phyloP scores from a whole-genome alignment of 345 rosid genomes.

The Ailanthus altissimus region DNA sequence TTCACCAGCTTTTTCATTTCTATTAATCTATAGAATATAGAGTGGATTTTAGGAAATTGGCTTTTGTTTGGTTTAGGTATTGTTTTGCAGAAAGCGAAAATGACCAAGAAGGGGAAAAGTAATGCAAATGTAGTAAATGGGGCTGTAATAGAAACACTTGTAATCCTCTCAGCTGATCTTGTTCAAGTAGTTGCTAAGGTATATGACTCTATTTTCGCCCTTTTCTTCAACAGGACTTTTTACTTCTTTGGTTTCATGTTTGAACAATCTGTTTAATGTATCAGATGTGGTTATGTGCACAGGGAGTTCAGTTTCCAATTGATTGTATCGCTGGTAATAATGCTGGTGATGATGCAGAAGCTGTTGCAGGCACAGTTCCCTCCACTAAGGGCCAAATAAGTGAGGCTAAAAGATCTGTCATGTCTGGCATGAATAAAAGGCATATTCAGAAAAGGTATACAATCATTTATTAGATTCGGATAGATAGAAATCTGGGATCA shows the following conservation, averaged over 20 bases:
- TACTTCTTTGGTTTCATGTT: slow-evolving; percentile 11
- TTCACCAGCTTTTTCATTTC: not conserved
- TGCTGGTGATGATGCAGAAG: slow-evolving; percentile 45
- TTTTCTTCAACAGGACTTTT: slow-evolving; percentile 7
- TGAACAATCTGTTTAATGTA: slow-evolving; percentile 17
- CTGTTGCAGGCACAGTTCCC: slow-evolving; percentile 33
- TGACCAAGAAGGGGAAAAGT: slow-evolving; percentile 70
- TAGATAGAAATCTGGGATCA: slow-evolving; percentile 10
- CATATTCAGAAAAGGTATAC: slow-evolving; percentile 50
- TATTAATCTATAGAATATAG: not conserved
- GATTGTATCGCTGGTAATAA: slow-evolving; percentile 42
- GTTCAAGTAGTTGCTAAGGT: slow-evolving; percentile 89
- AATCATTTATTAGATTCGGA: not conserved
- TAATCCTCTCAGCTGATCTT: slow-evolving; percentile 62
- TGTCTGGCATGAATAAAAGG: slow-evolving; percentile 31
- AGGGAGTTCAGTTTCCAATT: slow-evolving; percentile 66
- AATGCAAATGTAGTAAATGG: slow-evolving; percentile 57
- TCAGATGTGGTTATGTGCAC: slow-evolving; percentile 19
- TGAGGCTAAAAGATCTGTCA: slow-evolving; percentile 28
- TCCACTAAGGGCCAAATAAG: slow-evolving; percentile 27
- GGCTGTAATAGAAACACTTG: slow-evolving; percentile 62
- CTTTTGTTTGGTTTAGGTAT: slow-evolving; percentile 47
- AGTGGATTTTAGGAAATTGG: not conserved
- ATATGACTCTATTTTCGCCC: slow-evolving; percentile 19
- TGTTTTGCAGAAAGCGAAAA: slow-evolving; percentile 80